Evolutionary conservation across 1,284 basidiomycete species (phyloP), one percentile per base, ranked within the genome.

Genomic region (Cryptococcus deneoformans): DNA sequence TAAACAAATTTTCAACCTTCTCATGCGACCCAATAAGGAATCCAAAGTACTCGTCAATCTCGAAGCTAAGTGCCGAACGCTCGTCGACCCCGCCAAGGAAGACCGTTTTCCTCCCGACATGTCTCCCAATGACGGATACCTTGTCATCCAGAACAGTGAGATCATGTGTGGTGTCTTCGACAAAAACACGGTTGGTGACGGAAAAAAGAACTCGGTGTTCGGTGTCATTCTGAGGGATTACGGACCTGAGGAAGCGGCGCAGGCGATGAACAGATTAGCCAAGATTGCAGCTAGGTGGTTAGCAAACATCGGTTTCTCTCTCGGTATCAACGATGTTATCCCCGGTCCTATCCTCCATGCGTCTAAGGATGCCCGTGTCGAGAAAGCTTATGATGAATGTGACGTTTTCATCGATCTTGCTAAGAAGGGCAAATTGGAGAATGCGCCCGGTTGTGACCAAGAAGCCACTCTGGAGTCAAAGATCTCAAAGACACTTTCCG

Each of bases 111-210:
- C 86, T 12, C 75, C 77, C 14, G 96, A 99, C 73, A 84, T 99
- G 80, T 90, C 90, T 9, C 94, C 95, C 0, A 99, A 99, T 73
- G 96, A 99, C 70, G 95, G 95, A 1, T 99, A 92, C 86, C 84
- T 99, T 37, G 96, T 99, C 57, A 88, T 99, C 55, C 87, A 94
- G 62, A 99, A 99, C 77, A 94, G 90, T 73, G 94, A 99, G 78
- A 93, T 99, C 71, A 98, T 99, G 92, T 98, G 95, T 71, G 96
- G 96, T 51, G 90, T 95, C 8, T 96, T 99, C 85, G 96, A 99
- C 81, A 99, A 99, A 99, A 91, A 91, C 20, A 98, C 93, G 0
- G 90, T 99, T 5, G 96, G 96, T 57, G 91, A 92, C 70, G 96
- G 96, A 55, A 99, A 99, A 84, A 99, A 99, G 82, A 98, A 97